phyloP scores from a whole-genome alignment of 768 basidiomycete species.

The Pleurotus pulmonarius region DNA sequence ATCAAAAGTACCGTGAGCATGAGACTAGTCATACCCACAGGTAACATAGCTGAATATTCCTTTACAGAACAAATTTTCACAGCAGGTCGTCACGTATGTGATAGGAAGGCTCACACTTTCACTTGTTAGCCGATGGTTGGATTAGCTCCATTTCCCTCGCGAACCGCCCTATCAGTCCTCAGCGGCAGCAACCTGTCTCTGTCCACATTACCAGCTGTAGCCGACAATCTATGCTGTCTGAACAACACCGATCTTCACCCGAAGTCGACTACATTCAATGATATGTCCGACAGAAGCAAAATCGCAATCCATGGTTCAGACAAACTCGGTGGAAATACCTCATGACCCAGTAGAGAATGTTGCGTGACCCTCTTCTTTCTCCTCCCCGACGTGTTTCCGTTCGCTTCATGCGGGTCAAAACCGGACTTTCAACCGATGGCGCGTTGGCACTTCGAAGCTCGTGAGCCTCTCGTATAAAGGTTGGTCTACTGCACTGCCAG shows the following conservation, averaged over 20 bases:
- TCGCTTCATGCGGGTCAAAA: conserved; percentile 26
- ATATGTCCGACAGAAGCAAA: neutral
- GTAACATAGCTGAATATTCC: neutral
- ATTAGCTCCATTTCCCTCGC: neutral
- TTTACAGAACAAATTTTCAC: neutral
- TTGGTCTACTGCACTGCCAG: conserved; percentile 10
- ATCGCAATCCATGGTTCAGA: neutral
- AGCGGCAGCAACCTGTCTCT: neutral
- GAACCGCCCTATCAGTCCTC: neutral
- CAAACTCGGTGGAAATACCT: conserved; percentile 6
- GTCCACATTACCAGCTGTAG: neutral
- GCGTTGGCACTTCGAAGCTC: conserved; percentile 4
- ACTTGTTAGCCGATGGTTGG: neutral
- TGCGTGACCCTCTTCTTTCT: neutral
- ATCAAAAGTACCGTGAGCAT: conserved; percentile 1
- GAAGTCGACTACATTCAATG: neutral
- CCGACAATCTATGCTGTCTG: conserved; percentile 1
- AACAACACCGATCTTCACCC: conserved; percentile 4
- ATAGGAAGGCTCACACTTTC: neutral
- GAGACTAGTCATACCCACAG: neutral
- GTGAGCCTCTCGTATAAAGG: conserved; percentile 18
- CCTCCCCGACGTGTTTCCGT: conserved; percentile 25
- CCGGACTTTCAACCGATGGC: conserved; percentile 27
- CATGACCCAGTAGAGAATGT: neutral
- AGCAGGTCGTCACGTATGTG: neutral